Percentiles rank a stretch among this genome's conserved stretches.
These are phyloP conservation scores for Gymnopilus junonius DNA, from an alignment of 768 basidiomycete species.

Conservation along the genomic window DNA sequence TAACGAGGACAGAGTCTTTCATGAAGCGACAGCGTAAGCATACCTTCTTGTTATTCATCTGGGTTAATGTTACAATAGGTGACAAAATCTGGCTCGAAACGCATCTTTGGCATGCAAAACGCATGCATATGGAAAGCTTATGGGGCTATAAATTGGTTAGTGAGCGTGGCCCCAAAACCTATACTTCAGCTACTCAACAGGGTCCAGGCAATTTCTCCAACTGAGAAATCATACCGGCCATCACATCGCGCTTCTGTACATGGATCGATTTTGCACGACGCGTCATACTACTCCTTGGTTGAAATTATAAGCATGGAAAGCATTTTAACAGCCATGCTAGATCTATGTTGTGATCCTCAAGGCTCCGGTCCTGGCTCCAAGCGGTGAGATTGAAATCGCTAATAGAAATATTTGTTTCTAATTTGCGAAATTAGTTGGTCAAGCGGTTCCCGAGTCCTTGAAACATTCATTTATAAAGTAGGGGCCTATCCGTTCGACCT, in stretches of 20 bases:
- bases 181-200: not conserved
- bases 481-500: conserved; percentile 69
- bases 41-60: not conserved
- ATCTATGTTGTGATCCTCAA: conserved; percentile 67
- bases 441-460: conserved; percentile 65
- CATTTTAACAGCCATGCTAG: conserved; percentile 55
- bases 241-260: conserved; percentile 89
- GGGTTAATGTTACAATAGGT: conserved; percentile 42
- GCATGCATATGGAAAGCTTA: conserved; percentile 91
- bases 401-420: not conserved
- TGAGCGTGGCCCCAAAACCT: not conserved
- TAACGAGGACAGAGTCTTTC: conserved; percentile 63
- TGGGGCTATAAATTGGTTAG: conserved; percentile 89
- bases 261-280: conserved; percentile 87
- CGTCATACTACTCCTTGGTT: conserved; percentile 80
- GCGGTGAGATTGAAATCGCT: conserved; percentile 45
- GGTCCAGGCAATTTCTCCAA: conserved; percentile 77
- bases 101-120: conserved; percentile 96
- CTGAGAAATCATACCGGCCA: conserved; percentile 90
- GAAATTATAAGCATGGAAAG: conserved; percentile 71
- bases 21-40: conserved; percentile 76
- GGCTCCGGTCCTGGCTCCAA: conserved; percentile 60
- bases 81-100: conserved; percentile 95
- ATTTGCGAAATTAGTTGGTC: conserved; percentile 50
- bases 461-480: conserved; percentile 69